Conservation (phyloP, 1,284 basidiomycete species). For the Sanguinoderma infundibulare region DNA sequence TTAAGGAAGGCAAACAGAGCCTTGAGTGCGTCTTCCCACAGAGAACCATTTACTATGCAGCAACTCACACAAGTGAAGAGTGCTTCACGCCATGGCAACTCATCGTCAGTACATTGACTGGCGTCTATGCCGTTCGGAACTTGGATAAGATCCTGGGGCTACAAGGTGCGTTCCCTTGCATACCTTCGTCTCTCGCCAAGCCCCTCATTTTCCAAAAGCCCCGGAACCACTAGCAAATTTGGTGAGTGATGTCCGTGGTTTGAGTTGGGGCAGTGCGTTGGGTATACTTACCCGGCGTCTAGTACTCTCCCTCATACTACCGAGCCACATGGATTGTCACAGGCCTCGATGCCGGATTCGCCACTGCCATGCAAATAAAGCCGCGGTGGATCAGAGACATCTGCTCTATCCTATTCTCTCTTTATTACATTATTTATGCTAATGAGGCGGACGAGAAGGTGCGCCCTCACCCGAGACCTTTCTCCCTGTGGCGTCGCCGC, state of each 20-base stretch:
- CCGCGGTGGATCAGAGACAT: constrained; percentile 92
- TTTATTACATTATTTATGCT: constrained; percentile 94
- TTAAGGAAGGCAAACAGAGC: constrained; percentile 60
- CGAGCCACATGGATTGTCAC: constrained; percentile 96
- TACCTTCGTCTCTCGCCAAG: neutral
- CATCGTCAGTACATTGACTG: constrained; percentile 83
- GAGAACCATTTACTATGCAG: neutral
- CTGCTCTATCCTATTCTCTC: constrained; percentile 82
- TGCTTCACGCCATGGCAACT: constrained; percentile 96
- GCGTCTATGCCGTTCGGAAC: constrained; percentile 86
- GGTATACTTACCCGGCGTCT: constrained; percentile 4
- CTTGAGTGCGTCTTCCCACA: constrained; percentile 60
- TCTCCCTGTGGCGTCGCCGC: neutral
- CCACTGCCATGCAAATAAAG: constrained; percentile 92
- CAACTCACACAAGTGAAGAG: constrained; percentile 45
- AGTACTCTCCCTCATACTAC: constrained; percentile 95
- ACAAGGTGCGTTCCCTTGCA: constrained; percentile 57
- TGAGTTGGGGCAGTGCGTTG: neutral
- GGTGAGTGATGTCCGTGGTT: constrained; percentile 49
- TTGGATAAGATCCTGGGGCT: constrained; percentile 88
- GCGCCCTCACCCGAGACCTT: neutral
- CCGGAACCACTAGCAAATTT: constrained; percentile 92
- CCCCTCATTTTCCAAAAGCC: constrained; percentile 49
- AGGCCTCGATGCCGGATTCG: constrained; percentile 96
- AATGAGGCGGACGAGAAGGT: constrained; percentile 96